phyloP scores from a whole-genome alignment of 140 eudicot species.

The Senecio squalidus region DNA sequence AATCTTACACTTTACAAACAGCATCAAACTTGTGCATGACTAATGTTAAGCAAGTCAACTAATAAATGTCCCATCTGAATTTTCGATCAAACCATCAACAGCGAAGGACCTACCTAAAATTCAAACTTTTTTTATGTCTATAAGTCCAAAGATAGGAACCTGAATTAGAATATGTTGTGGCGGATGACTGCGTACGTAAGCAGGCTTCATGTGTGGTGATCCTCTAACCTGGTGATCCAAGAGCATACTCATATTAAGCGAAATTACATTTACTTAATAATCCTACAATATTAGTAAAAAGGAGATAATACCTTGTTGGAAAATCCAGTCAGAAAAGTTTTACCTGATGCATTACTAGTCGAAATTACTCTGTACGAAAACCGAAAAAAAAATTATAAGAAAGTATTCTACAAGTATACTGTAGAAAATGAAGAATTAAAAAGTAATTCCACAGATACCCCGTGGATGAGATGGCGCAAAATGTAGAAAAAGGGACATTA shows the following conservation, averaged over 20 bases:
- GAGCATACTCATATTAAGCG: constrained; percentile 1
- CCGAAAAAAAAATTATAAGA: too few species aligned
- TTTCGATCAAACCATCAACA: background rate
- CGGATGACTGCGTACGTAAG: constrained; percentile 31
- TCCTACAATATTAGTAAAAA: background rate
- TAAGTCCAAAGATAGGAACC: constrained; percentile 30
- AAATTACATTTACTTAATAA: constrained; percentile 7
- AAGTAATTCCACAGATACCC: too few species aligned
- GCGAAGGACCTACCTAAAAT: background rate
- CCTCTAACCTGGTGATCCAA: constrained; percentile 57
- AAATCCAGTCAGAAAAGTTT: constrained; percentile 23
- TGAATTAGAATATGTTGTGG: constrained; percentile 46
- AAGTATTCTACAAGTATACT: too few species aligned
- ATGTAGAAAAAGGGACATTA: constrained; percentile 23
- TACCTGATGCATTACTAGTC: constrained; percentile 27
- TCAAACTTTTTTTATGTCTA: background rate
- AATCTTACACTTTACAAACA: too few species aligned
- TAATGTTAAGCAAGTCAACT: background rate
- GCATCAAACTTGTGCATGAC: background rate
- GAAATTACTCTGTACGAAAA: constrained; percentile 45
- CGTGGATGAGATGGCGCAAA: constrained; percentile 19
- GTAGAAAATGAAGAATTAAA: too few species aligned
- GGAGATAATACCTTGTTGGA: constrained; percentile 39
- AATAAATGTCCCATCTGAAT: background rate
- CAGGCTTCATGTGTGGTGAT: constrained; percentile 20